phyloP scores from a whole-genome alignment of 2,329 filamentous ascomycete genomes.

The Magnaporthiopsis rhizophila region DNA sequence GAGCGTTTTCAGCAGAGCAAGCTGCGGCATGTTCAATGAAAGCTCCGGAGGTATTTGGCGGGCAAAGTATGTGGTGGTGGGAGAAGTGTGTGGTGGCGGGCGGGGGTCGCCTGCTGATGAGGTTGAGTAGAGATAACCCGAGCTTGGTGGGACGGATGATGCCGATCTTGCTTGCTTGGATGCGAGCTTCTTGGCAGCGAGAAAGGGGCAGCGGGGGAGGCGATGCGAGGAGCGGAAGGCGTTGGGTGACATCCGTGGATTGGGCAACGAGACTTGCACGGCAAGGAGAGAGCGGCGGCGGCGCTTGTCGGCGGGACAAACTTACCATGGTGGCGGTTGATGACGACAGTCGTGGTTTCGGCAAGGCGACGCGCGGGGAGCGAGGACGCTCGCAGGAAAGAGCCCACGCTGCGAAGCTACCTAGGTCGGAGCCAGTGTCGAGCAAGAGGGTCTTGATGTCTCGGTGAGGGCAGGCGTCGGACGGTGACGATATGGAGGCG shows the following conservation, averaged over 20 bases:
- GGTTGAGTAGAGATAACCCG: too few species aligned
- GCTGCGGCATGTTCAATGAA: neutral
- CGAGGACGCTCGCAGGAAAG: neutral
- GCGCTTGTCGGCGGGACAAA: constrained; percentile 2
- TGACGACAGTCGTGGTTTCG: neutral
- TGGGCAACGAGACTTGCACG: neutral
- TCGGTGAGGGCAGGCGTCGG: neutral
- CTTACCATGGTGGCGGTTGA: constrained; percentile 4
- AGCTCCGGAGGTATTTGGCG: too few species aligned
- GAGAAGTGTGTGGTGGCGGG: neutral
- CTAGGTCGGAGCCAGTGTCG: neutral
- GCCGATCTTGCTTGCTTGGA: neutral
- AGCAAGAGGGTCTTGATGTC: neutral
- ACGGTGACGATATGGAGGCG: neutral
- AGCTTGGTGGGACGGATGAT: neutral
- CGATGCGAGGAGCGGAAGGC: neutral
- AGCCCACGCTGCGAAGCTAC: neutral
- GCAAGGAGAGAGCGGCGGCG: neutral
- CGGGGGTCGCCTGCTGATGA: neutral
- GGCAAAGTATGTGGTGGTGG: too few species aligned
- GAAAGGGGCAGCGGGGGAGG: neutral
- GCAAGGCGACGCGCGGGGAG: neutral
- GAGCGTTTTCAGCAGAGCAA: neutral
- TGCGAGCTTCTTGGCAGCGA: neutral
- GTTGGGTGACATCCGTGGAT: neutral